phyloP scores from a whole-genome alignment of 352 stramenopile genomes.

The Globisporangium splendens region DNA sequence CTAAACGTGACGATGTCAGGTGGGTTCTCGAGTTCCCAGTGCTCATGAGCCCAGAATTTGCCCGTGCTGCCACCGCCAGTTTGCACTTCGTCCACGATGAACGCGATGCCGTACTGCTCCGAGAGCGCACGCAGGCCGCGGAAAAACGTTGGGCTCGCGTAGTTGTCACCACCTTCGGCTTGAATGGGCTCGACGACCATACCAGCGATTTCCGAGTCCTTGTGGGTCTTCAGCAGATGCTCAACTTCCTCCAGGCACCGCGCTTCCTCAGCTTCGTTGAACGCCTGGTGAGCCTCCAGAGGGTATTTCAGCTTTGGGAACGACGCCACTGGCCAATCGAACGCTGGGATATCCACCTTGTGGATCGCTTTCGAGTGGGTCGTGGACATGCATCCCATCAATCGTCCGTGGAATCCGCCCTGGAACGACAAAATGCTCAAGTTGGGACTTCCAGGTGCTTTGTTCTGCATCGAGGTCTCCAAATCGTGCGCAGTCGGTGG shows the following conservation, averaged over 20 bases:
- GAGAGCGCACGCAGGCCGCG: constrained; percentile 50
- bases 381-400: constrained; percentile 77
- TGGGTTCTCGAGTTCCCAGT: constrained; percentile 73
- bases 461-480: constrained; percentile 68
- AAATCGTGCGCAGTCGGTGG: constrained; percentile 60
- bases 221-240: constrained; percentile 33
- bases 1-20: constrained; percentile 84
- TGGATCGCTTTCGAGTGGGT: constrained; percentile 86
- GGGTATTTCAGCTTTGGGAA: constrained; percentile 73
- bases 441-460: constrained; percentile 61
- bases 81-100: constrained; percentile 86
- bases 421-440: constrained; percentile 83
- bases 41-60: constrained; percentile 84
- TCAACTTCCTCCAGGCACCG: constrained; percentile 68
- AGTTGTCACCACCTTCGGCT: constrained; percentile 76
- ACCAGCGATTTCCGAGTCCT: constrained; percentile 48
- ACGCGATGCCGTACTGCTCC: constrained; percentile 56
- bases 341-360: constrained; percentile 82
- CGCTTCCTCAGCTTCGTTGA: constrained; percentile 66
- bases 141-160: constrained; percentile 75
- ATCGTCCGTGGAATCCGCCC: constrained; percentile 73
- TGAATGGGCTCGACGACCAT: constrained; percentile 85
- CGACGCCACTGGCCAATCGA: constrained; percentile 78
- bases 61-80: constrained; percentile 78
- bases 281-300: constrained; percentile 48